Evolutionary conservation across 768 basidiomycete species (phyloP).

Genomic region (Lepiota brunneoincarnata): DNA sequence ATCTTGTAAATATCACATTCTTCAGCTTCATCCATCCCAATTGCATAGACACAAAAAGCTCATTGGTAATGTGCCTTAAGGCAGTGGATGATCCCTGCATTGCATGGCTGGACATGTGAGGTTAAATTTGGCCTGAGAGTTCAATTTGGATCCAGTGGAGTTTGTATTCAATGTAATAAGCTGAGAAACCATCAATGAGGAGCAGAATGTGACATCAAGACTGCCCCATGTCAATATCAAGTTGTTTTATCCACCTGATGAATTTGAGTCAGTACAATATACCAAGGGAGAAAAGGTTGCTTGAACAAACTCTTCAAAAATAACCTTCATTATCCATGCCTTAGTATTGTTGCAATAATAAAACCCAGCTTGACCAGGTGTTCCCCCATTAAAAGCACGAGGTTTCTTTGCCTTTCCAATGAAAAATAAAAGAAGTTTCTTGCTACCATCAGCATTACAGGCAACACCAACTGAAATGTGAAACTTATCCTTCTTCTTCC

Average conservation of each 20-base stretch:
- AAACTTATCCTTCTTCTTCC: constrained; percentile 30
- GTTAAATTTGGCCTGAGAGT: constrained; percentile 34
- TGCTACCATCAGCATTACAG: constrained; percentile 29
- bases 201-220: constrained; percentile 23
- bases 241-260: constrained; percentile 21
- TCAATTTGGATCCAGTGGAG: constrained; percentile 27
- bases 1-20: constrained; percentile 33
- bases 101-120: constrained; percentile 32
- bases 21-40: constrained; percentile 29
- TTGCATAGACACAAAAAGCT: constrained; percentile 22
- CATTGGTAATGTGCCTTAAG: constrained; percentile 33
- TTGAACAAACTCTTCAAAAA: constrained; percentile 31
- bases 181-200: constrained; percentile 30
- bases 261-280: not conserved
- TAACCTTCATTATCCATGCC: constrained; percentile 34
- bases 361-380: constrained; percentile 22
- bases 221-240: constrained; percentile 21
- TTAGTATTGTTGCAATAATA: constrained; percentile 36
- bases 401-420: constrained; percentile 32
- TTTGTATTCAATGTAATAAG: constrained; percentile 22
- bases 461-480: constrained; percentile 23
- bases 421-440: constrained; percentile 27
- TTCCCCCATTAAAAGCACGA: constrained; percentile 25
- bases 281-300: not conserved
- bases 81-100: constrained; percentile 32